Evolutionary conservation across 305 asterid genomes (phyloP), one percentile per base, ranked within the genome.

Genomic region (Caryopteris hybrid): DNA sequence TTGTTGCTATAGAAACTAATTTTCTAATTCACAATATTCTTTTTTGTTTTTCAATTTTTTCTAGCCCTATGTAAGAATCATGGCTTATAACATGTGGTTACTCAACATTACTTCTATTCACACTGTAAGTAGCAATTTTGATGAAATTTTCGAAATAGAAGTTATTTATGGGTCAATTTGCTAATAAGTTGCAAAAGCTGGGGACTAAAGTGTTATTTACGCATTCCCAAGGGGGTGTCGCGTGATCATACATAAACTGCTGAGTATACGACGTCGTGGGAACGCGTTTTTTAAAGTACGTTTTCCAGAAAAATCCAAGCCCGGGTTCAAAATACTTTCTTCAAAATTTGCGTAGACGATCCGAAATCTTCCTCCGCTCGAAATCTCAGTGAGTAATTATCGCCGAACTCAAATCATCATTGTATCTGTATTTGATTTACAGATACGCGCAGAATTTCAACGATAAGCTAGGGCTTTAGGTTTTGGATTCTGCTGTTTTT

Each of bases 301-400:
- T 33, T 66, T 21, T 52, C 64, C 55, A 17, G 63, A 71, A 54
- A 8, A 39, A 45, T 50, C 66, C 17, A 23, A 36, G 18, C 14
- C 29, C 17, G 33, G 42, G 6, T 36, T 56, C 51, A 9, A 59
- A 51, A n/a, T 6, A 16, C 25, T 12, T 33, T 58, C 46, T 36
- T 46, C 68, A 3, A 39, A 3, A 20, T 6, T 48, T 33, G 61
- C 21, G n/a, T 12, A 16, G 29, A 23, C 7, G 22, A 10, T 46
- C 66, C 9, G 39, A 4, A 29, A 47, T 17, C 61, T 64, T 36
- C 47, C 48, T 22, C 50, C 33, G 57, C 20, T 14, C 42, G 43
- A 66, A 22, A 39, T 23, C 54, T 53, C 34, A 39, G 84, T 75
- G 63, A 72, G 80, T 58, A 22, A 16, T 69, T 45, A 14, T 34